Evolutionary conservation across 2,329 filamentous ascomycete genomes (phyloP).

Genomic region (Massarina eburnea): DNA sequence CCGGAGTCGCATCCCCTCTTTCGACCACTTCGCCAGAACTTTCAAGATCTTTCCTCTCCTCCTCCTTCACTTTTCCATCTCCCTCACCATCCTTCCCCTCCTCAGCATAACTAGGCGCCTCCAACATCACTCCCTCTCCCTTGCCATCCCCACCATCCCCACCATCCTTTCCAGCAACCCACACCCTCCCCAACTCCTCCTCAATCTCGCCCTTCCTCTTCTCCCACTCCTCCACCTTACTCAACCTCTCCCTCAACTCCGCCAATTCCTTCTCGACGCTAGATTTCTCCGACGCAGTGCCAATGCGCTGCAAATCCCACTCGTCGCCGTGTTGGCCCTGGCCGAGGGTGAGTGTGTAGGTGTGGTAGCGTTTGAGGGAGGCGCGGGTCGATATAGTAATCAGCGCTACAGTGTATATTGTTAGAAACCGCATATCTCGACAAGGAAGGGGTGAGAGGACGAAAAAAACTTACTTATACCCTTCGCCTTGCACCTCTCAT

Average conservation of each 20-base stretch:
- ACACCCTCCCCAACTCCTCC: slow-evolving; percentile 69
- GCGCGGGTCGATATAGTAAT: slow-evolving; percentile 95
- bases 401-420: slow-evolving; percentile 57
- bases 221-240: slow-evolving; percentile 84
- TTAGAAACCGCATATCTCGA: too few relatives aligned
- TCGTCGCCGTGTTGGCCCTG: slow-evolving; percentile 77
- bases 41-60: background rate
- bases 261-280: slow-evolving; percentile 88
- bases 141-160: slow-evolving; percentile 68
- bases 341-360: slow-evolving; percentile 83
- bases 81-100: background rate
- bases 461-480: slow-evolving; percentile 74
- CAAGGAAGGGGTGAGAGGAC: background rate
- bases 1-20: too few relatives aligned
- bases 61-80: background rate
- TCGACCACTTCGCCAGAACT: too few relatives aligned
- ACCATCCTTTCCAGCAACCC: slow-evolving; percentile 71
- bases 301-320: slow-evolving; percentile 93
- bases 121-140: slow-evolving; percentile 48
- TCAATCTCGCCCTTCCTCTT: slow-evolving; percentile 78
- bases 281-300: slow-evolving; percentile 89
- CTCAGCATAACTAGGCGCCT: slow-evolving; percentile 38
- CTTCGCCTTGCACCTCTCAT: slow-evolving; percentile 88
- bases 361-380: slow-evolving; percentile 94
- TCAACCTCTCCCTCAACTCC: slow-evolving; percentile 77